Evolutionary conservation across 441 rosid species (phyloP), one percentile per base, ranked within the genome.

Genomic region (Euphorbia schlechtendalii): DNA sequence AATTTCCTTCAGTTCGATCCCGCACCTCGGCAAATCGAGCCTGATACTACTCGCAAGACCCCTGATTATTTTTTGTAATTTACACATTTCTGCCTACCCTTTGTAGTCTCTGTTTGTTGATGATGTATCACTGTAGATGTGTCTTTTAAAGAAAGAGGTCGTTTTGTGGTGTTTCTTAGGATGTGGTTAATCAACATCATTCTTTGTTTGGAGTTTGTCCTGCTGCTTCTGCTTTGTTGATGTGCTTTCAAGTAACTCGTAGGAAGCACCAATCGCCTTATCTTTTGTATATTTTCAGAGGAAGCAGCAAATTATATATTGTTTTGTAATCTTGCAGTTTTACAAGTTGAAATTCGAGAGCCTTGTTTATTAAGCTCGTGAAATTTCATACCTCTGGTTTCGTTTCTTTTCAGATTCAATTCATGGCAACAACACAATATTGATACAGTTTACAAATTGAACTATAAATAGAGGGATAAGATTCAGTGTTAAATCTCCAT

Each of bases 1-100:
- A 88, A 93, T 71, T 93, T 93, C 71, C 92, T 93, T 28, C 99
- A 90, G 56, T 93, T 93, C 61, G 97, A 93, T 76, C 99, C 99
- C 22, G 99, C 99, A 56, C 99, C 96, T 0, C 88, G 99, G 65
- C 99, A 93, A 73, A 82, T 93, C 62, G 99, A 93, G 68, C 99
- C 99, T 0, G 99, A 93, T 69, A 73, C 96, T 68, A 87, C 96
- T 6, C 91, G 99, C 78, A 87, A 87, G 86, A 89, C 99, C 2
- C 99, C 99, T 14, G 97, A 94, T 86, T 94, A 94, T 83, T 94
- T 93, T 84, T 87, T 93, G 84, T 94, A 73, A 91, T 79, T 77
- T 72, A 22, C 56, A 28, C 69, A 59, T 71, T 70, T 68, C 65
- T 55, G 71, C 75, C 38, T 25, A 69, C 70, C 68, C 78, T 78